Evolutionary conservation across 208 protist genomes (phyloP).

Genomic region (Leishmania gerbilli): DNA sequence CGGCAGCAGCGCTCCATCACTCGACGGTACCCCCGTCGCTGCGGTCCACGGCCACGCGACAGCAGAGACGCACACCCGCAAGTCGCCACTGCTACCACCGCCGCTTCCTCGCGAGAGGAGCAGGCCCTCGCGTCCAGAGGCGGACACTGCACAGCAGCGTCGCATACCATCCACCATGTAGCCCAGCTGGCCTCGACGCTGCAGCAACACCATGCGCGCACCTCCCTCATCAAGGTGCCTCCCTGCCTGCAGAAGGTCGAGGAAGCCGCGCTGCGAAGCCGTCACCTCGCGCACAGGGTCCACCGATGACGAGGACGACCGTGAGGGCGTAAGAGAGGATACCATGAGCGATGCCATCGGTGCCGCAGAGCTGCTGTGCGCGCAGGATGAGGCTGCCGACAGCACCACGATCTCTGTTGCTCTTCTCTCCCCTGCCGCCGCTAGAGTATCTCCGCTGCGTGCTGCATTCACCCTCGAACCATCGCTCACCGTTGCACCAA

Average conservation of each 20-base stretch:
- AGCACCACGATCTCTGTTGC: not conserved
- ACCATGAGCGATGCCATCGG: not conserved
- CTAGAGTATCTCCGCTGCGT: not conserved
- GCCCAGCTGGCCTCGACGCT: conserved; percentile 6
- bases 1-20: not conserved
- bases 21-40: not conserved
- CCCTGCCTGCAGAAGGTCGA: conserved; percentile 8
- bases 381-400: not conserved
- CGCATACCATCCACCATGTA: conserved; percentile 2
- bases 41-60: conserved; percentile 27
- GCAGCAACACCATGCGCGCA: conserved; percentile 2
- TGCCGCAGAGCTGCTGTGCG: not conserved
- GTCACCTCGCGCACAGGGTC: conserved; percentile 22
- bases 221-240: not conserved
- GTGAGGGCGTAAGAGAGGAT: not conserved
- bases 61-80: conserved; percentile 20
- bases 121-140: not conserved
- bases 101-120: not conserved
- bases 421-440: not conserved
- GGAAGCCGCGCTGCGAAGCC: conserved; percentile 26
- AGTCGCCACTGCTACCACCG: not conserved
- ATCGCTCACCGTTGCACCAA: not conserved
- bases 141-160: not conserved
- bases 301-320: conserved; percentile 13
- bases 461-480: not conserved